phyloP scores from a whole-genome alignment of 176 grass and related monocot genomes.

The Guadua angustifolia region DNA sequence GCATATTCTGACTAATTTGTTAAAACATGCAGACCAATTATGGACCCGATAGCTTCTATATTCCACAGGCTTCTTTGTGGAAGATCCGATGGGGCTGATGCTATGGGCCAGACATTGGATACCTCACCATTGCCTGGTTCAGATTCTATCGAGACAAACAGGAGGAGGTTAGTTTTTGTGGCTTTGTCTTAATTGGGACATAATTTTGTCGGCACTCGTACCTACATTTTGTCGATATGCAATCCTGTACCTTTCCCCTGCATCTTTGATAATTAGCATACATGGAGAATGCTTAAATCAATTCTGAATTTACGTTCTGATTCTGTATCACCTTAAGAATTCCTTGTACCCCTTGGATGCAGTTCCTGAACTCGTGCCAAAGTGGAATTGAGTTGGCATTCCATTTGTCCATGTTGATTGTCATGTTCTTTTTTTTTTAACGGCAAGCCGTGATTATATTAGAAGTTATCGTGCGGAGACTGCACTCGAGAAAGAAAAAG shows the following conservation, averaged over 20 bases:
- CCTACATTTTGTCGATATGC: slow-evolving; percentile 1
- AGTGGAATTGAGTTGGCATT: background rate
- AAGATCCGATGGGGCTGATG: slow-evolving; percentile 67
- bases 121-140: slow-evolving; percentile 76
- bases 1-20: slow-evolving; percentile 23
- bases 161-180: slow-evolving; percentile 72
- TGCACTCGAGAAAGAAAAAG: too few relatives aligned
- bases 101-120: slow-evolving; percentile 66
- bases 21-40: slow-evolving; percentile 61
- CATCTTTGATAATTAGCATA: slow-evolving; percentile 12
- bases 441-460: too few relatives aligned
- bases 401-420: background rate
- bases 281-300: background rate
- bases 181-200: slow-evolving; percentile 6
- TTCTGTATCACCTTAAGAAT: slow-evolving; percentile 18
- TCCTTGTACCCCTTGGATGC: background rate
- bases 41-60: slow-evolving; percentile 87
- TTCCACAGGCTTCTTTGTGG: slow-evolving; percentile 88
- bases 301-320: slow-evolving; percentile 13
- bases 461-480: too few relatives aligned
- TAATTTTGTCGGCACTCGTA: background rate
- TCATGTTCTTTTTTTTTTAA: too few relatives aligned
- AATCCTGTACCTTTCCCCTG: background rate
- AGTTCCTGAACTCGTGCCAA: background rate
- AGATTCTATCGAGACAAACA: slow-evolving; percentile 84